A percentile compares a stretch with the other conserved stretches of the same genome.
phyloP scores from a whole-genome alignment of 2,329 filamentous ascomycete genomes.

The Xylariales sp. region DNA sequence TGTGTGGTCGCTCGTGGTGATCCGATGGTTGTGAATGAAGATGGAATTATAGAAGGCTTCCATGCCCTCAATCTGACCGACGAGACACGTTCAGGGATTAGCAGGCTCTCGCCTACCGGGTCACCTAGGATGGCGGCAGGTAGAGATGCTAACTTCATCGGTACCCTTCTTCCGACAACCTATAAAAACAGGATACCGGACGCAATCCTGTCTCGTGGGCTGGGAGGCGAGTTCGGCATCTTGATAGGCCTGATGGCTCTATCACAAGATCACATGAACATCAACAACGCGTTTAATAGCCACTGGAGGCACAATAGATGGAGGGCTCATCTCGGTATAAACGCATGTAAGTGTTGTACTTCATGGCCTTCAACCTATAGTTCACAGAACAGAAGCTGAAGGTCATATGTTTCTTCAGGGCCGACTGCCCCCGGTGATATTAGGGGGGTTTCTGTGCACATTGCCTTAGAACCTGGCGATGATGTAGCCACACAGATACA shows the following conservation, averaged over 20 bases:
- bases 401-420: too few species aligned
- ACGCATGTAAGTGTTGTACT: neutral
- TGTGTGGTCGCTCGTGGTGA: too few species aligned
- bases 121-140: slow-evolving; percentile 1
- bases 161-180: neutral
- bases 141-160: neutral
- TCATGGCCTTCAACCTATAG: neutral
- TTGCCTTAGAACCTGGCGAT: slow-evolving; percentile 1
- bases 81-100: too few species aligned
- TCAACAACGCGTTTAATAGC: neutral
- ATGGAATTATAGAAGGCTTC: neutral
- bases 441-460: slow-evolving; percentile 1
- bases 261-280: neutral
- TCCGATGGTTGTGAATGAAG: neutral
- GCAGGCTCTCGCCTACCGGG: neutral
- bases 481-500: too few species aligned
- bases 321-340: neutral
- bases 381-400: too few species aligned
- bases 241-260: slow-evolving; percentile 7
- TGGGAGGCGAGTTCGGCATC: slow-evolving; percentile 2
- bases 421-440: neutral
- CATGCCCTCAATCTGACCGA: slow-evolving; percentile 2
- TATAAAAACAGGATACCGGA: neutral
- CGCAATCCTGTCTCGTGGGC: neutral
- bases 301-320: slow-evolving; percentile 1